phyloP scores from a whole-genome alignment of 164 flowering plant species.

The Chloranthus sessilifolius region DNA sequence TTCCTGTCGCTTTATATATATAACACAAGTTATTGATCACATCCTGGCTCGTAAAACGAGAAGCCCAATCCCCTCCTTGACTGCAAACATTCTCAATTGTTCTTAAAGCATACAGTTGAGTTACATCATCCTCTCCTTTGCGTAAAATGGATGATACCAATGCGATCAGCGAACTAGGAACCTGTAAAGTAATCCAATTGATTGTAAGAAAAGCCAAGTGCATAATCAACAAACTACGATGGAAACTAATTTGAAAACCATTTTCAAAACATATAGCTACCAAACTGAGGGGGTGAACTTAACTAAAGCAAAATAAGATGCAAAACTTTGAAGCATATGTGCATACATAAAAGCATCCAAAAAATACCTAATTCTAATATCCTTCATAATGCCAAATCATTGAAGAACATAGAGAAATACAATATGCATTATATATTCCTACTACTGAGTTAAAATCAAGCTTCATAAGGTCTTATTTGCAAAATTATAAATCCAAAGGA shows the following conservation, averaged over 20 bases:
- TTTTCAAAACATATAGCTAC: too few relatives aligned
- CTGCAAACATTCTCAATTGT: constrained; percentile 93
- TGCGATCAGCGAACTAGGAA: constrained; percentile 71
- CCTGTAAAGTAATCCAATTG: constrained; percentile 32
- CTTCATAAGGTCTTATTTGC: neutral
- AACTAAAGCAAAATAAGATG: too few relatives aligned
- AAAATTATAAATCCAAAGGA: neutral
- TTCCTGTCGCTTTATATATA: constrained; percentile 74
- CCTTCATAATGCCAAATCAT: too few relatives aligned
- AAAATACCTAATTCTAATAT: too few relatives aligned
- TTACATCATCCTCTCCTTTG: constrained; percentile 93
- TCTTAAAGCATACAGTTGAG: constrained; percentile 93
- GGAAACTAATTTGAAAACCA: too few relatives aligned
- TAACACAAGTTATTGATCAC: constrained; percentile 78
- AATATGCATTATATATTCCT: too few relatives aligned
- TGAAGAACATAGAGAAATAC: too few relatives aligned
- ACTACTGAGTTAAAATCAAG: too few relatives aligned
- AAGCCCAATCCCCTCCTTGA: constrained; percentile 89
- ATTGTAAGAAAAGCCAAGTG: neutral
- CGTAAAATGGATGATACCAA: constrained; percentile 76
- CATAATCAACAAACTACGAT: too few relatives aligned
- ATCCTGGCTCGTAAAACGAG: constrained; percentile 86
- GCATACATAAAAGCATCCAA: too few relatives aligned
- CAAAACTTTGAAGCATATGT: too few relatives aligned
- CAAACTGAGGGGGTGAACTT: too few relatives aligned